Base-by-base conservation (phyloP, 2,329 filamentous ascomycete genomes). In the Exophiala oligosperma region DNA sequence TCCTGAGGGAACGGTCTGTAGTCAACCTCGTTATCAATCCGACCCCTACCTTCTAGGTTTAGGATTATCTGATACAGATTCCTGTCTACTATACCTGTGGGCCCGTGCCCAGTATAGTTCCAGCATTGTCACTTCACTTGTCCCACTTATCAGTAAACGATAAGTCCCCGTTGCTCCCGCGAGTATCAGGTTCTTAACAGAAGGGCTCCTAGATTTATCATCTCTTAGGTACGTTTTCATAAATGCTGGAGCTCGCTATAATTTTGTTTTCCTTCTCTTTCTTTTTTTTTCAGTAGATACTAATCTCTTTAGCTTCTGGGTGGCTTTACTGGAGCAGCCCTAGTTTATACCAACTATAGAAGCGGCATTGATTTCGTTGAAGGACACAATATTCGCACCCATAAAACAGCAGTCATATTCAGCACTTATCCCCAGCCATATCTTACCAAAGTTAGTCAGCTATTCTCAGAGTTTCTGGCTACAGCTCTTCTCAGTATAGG, bases 351-450 rank as follows among this genome's bases (percentile, higher is more conserved):
- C 43, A 46, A 46, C 43, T 46, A 46, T n/a, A 46, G 43, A 46
- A 46, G 43, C 11, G 43, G 43, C 12, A 46, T 46, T 26, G 43
- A 46, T 46, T 46, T 46, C 43, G n/a, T 46, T 12, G 43, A 46
- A 46, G 43, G 43, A 14, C 49, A 51, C 28, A n/a, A 37, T 21
- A 51, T 51, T 37, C 43, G 43, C 43, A 46, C 43, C 17, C 43
- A 21, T 17, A 49, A 1, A 49, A 49, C 47, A 49, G 47, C 47
- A 28, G 17, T 49, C n/a, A 49, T 35, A 24, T 49, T 49, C 29
- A 49, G 47, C 47, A 49, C 29, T 12, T 49, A 49, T 7, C 47
- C 47, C 17, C 47, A 49, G 47, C 47, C 43, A 46, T 49, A 28
- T 28, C 29, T 49, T 4, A 35, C 24, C 17, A 49, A 49, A 49